Evolutionary conservation across 331 rosid genomes (phyloP).

Genomic region (Acacia pycnantha): DNA sequence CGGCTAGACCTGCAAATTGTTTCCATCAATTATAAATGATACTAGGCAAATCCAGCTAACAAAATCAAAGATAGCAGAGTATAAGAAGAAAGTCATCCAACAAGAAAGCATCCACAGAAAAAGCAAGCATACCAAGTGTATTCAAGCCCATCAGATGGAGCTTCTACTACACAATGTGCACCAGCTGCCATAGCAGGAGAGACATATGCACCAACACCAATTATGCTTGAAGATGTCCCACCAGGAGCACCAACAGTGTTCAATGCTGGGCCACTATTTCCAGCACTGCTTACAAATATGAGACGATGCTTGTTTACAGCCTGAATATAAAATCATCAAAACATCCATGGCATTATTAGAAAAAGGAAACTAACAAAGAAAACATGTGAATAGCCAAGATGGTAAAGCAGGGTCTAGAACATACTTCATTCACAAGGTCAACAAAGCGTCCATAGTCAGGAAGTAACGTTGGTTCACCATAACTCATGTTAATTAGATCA

Average conservation of each 20-base stretch:
- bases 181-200: slow-evolving; percentile 99
- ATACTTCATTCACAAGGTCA: slow-evolving; percentile 93
- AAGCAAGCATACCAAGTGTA: slow-evolving; percentile 82
- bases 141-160: slow-evolving; percentile 91
- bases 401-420: slow-evolving; percentile 33
- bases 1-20: slow-evolving; percentile 85
- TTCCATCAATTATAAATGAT: slow-evolving; percentile 24
- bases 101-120: slow-evolving; percentile 11
- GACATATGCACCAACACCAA: slow-evolving; percentile 95
- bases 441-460: slow-evolving; percentile 99
- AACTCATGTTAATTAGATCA: slow-evolving; percentile 98
- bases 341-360: slow-evolving; percentile 35
- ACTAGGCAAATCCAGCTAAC: slow-evolving; percentile 26
- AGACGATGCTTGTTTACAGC: slow-evolving; percentile 80
- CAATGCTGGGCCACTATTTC: slow-evolving; percentile 97
- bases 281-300: slow-evolving; percentile 97
- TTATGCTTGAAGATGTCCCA: slow-evolving; percentile 88
- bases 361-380: slow-evolving; percentile 31
- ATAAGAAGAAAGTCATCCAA: slow-evolving; percentile 18
- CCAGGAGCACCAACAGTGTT: slow-evolving; percentile 99
- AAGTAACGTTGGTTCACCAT: slow-evolving; percentile 82
- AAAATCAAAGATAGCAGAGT: slow-evolving; percentile 21
- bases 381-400: slow-evolving; percentile 20
- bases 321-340: slow-evolving; percentile 48
- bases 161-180: slow-evolving; percentile 84